Base-by-base conservation (phyloP, 2,329 filamentous ascomycete species). In the Aspergillus sp. region DNA sequence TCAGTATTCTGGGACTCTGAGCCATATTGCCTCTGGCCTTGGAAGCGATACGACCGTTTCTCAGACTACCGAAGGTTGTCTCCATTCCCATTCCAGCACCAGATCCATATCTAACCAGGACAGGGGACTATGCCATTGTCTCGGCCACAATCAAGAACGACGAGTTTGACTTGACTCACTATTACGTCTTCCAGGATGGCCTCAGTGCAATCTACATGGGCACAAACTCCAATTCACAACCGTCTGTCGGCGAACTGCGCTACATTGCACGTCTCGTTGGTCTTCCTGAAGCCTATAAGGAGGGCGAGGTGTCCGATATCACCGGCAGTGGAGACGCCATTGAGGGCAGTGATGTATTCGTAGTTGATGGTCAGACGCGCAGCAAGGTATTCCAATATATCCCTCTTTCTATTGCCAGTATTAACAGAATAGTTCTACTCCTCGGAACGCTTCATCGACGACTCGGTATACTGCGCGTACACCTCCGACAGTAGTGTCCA, bases 371-470 rank as follows among this genome's bases (percentile, higher is more conserved):
- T 0, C 33, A 55, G 19, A 55, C 52, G 2, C 19, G 52, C 15
- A 49, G 52, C 44, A 55, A 55, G 37, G 52, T 49, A 43, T 4
- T 17, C 17, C 11, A 48, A 6, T 48, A 2, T 2, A 17, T 31
- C 6, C 27, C 12, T 3, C 6, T n/a, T 47, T 3, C 6, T 6
- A 23, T 47, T 47, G 24, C 3, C 23, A 0, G 11, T 23, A 12
- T 8, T 23, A 6, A 27, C 14, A 23, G 9, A 19, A 15, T 6
- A 54, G 52, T 55, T 55, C n/a, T 55, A 55, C 45, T 55, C 52
- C 5, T 55, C 52, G 8, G 35, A 55, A 12, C 52, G 52, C 12
- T 55, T 55, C 37, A 48, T 55, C 44, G 52, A 55, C 52, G 52
- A 55, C 41, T 14, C 24, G 5, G 52, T 21, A 4, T 55, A 55